Conservation (phyloP, 176 grass and related monocot species). For the Cenchrus purpureus region DNA sequence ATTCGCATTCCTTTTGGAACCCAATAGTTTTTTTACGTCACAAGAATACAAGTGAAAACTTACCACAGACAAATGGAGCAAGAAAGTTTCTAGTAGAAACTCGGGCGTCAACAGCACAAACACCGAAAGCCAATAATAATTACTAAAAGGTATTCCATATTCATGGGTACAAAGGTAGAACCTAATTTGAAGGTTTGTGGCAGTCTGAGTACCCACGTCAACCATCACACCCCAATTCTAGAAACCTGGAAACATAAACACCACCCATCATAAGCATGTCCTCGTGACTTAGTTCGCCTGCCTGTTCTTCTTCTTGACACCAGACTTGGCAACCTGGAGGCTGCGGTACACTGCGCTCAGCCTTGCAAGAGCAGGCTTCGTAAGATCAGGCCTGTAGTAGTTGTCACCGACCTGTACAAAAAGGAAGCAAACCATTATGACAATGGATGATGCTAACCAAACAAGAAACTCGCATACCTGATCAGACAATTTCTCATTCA, state of each 20-base stretch:
- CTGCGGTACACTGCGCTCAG: slow-evolving; percentile 70
- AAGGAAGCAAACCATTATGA: neutral
- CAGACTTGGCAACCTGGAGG: slow-evolving; percentile 77
- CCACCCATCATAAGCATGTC: slow-evolving; percentile 1
- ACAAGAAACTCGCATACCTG: neutral
- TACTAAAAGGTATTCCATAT: neutral
- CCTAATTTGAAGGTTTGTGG: slow-evolving; percentile 2
- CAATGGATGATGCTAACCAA: too few relatives aligned
- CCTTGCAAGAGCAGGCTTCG: slow-evolving; percentile 67
- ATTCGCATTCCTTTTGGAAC: neutral
- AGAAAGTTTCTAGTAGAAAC: neutral
- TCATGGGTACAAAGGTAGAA: slow-evolving; percentile 28
- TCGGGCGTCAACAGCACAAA: neutral
- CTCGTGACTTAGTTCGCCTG: slow-evolving; percentile 29
- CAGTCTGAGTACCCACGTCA: neutral
- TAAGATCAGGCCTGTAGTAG: slow-evolving; percentile 84
- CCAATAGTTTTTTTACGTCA: neutral
- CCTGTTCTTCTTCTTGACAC: slow-evolving; percentile 84
- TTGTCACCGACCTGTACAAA: slow-evolving; percentile 61
- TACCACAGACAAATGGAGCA: too few relatives aligned
- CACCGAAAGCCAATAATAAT: neutral
- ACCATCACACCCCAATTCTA: slow-evolving; percentile 28
- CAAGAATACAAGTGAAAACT: neutral
- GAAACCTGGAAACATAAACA: slow-evolving; percentile 20
- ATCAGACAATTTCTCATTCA: neutral